A percentile compares a stretch with the other conserved stretches of the same genome.
phyloP scores from a whole-genome alignment of 371 early-diverging fungal species.

The Parasitella parasitica region DNA sequence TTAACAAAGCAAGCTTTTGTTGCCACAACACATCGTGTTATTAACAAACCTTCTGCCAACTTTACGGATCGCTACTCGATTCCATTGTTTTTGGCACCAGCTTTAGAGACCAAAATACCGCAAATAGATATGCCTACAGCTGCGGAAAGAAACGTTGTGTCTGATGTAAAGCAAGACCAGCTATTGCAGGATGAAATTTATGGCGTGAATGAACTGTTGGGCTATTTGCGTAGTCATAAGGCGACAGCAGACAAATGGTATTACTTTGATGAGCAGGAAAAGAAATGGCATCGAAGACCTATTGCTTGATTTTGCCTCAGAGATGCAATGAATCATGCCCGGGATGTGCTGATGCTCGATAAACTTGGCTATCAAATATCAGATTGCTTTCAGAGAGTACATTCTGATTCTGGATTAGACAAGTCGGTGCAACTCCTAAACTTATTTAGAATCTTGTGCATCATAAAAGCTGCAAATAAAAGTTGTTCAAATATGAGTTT shows the following conservation, averaged over 20 bases:
- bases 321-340: no score
- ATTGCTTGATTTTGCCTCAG: no score
- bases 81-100: constrained; percentile 53
- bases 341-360: no score
- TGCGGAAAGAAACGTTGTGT: constrained; percentile 7
- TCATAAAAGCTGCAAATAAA: no score
- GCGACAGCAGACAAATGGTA: constrained; percentile 32
- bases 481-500: no score
- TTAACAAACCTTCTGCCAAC: constrained; percentile 45
- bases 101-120: constrained; percentile 40
- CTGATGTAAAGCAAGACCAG: constrained; percentile 38
- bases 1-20: constrained; percentile 52
- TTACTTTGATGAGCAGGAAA: constrained; percentile 14
- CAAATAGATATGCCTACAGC: constrained; percentile 8
- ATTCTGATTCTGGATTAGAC: no score
- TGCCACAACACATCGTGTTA: constrained; percentile 65
- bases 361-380: no score
- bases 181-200: constrained; percentile 34
- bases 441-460: no score
- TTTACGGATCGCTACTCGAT: constrained; percentile 52
- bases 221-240: constrained; percentile 28
- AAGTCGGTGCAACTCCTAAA: no score
- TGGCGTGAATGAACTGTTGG: constrained; percentile 30
- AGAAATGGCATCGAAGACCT: constrained; percentile 24
- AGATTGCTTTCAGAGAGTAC: no score